Conservation (phyloP, 345 rosid genomes). For the Brassica cretica region DNA sequence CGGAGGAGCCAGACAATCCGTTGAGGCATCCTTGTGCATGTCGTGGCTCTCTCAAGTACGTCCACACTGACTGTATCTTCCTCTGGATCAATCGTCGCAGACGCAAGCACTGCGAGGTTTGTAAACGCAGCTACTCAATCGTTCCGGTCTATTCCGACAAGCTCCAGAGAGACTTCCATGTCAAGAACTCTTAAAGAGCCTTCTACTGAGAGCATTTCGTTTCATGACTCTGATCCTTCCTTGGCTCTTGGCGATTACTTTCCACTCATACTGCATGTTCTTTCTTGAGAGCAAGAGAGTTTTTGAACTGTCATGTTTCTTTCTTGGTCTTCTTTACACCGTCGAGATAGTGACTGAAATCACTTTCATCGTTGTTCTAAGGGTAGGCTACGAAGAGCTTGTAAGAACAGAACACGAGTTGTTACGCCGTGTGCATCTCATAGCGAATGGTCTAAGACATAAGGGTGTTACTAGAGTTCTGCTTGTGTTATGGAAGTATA, state of each 20-base stretch:
- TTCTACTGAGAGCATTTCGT: constrained; percentile 3
- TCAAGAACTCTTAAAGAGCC: background rate
- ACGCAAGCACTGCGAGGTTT: constrained; percentile 13
- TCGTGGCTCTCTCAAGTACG: constrained; percentile 29
- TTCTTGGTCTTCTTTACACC: background rate
- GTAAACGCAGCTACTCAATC: constrained; percentile 19
- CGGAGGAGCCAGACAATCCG: constrained; percentile 23
- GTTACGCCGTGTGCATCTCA: background rate
- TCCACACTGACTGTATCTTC: constrained; percentile 23
- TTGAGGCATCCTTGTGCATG: constrained; percentile 35
- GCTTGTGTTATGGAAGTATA: background rate
- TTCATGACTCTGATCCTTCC: constrained; percentile 3
- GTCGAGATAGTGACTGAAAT: background rate
- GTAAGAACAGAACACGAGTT: background rate
- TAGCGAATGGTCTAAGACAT: background rate
- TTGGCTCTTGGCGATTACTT: background rate
- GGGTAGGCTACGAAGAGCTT: background rate
- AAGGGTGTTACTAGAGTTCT: background rate
- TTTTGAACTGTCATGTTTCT: background rate
- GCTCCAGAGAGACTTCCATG: constrained; percentile 25
- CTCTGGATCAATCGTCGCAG: constrained; percentile 23
- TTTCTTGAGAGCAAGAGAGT: background rate
- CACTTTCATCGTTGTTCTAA: background rate
- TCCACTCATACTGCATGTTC: background rate
- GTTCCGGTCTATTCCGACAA: constrained; percentile 24